Evolutionary conservation across 345 rosid species (phyloP), one percentile per base, ranked within the genome.

Genomic region (Cochlearia excelsa): DNA sequence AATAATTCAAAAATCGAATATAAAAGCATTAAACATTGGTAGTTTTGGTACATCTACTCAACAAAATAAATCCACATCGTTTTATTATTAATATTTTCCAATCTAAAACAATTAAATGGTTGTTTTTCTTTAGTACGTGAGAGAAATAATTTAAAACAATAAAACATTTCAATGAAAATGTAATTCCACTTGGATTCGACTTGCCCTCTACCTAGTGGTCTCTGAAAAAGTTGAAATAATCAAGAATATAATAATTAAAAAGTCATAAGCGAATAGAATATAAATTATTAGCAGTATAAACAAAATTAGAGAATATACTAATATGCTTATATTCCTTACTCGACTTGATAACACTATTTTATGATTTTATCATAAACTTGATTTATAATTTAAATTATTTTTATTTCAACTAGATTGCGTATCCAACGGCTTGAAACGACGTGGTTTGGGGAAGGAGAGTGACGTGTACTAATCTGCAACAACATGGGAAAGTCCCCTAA

Each of bases 401-500:
- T 33, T 33, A 33, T 33, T 33, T 33, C 23, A 16, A 57, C 48
- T 61, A 46, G 68, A 69, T 61, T 28, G 9, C 9, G 28, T 0
- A 69, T 69, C 53, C 1, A 16, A 55, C 63, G 74, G 68, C 26
- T 42, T 1, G 1, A 38, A 42, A 33, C 6, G 57, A 61, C 1
- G 9, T 9, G 26, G 51, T 54, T 39, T 3, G 31, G 50, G 51
- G 28, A 4, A 50, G 30, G 43, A 35, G 4, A 26, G 57, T 33
- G 61, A 57, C 8, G 4, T 66, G 51, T 42, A 41, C 10, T 44
- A 26, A 45, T 34, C 10, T 5, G 1, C 29, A 26, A 23, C 71
- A 59, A 39, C 72, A 68, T 61, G 67, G 61, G 67, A 69, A 61
- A 46, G 50, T 30, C 61, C 67, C 61, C 56, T 3, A 55, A 69